Evolutionary conservation across 176 grass and related monocot genomes (phyloP).

Genomic region (Canna indica): DNA sequence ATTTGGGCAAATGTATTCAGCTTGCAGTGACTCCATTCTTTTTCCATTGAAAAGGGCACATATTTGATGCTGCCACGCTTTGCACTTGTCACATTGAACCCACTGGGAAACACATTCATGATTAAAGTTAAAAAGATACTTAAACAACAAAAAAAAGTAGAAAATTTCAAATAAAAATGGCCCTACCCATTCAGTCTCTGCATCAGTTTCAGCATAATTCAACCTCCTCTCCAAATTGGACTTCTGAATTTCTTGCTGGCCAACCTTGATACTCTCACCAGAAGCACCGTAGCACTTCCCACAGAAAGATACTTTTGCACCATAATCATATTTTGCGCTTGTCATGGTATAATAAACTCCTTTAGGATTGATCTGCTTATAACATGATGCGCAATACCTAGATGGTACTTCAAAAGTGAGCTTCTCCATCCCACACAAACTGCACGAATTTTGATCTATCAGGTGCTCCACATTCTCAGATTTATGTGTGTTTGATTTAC

Average conservation of each 20-base stretch:
- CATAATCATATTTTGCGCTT: not conserved
- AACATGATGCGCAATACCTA: constrained; percentile 66
- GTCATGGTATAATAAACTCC: constrained; percentile 60
- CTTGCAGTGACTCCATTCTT: constrained; percentile 39
- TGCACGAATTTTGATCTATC: constrained; percentile 73
- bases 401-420: constrained; percentile 73
- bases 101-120: constrained; percentile 51
- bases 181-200: constrained; percentile 87
- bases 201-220: constrained; percentile 86
- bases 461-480: constrained; percentile 24
- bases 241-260: constrained; percentile 28
- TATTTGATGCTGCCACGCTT: constrained; percentile 92
- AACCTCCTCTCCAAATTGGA: constrained; percentile 44
- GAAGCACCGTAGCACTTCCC: constrained; percentile 67
- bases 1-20: constrained; percentile 71
- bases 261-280: constrained; percentile 38
- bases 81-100: constrained; percentile 83
- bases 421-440: constrained; percentile 64
- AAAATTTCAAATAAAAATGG: not conserved
- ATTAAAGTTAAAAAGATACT: not conserved
- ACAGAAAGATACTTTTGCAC: constrained; percentile 52
- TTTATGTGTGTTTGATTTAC: constrained; percentile 31
- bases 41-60: constrained; percentile 88
- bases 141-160: not conserved
- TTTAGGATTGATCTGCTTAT: constrained; percentile 60